A percentile compares a stretch with the other conserved stretches of the same genome.
These are phyloP conservation scores for Ramalina peruviana DNA, from an alignment of 495 filamentous ascomycete genomes.

Conservation along the genomic window DNA sequence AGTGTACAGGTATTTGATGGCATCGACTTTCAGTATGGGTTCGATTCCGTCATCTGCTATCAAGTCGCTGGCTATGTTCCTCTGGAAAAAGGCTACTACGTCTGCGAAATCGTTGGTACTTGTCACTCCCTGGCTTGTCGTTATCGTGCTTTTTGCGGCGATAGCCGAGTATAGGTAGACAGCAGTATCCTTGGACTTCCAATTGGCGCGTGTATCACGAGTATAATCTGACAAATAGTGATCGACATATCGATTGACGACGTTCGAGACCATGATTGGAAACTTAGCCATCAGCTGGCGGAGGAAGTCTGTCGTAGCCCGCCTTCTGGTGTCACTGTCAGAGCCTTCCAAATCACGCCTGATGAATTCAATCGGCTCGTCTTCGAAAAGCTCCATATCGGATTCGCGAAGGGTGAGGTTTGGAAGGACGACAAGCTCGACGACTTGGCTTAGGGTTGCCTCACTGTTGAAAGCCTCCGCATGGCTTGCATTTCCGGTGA, in stretches of 20 bases:
- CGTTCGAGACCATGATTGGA: slow-evolving; percentile 64
- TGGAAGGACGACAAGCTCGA: slow-evolving; percentile 88
- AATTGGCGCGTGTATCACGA: slow-evolving; percentile 55
- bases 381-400: slow-evolving; percentile 91
- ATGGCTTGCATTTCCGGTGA: slow-evolving; percentile 61
- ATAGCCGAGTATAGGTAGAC: slow-evolving; percentile 90
- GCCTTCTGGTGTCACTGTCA: slow-evolving; percentile 80
- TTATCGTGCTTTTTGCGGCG: slow-evolving; percentile 77
- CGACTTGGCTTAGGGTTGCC: slow-evolving; percentile 59
- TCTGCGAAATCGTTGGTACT: slow-evolving; percentile 73
- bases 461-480: slow-evolving; percentile 75
- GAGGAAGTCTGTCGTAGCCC: slow-evolving; percentile 89
- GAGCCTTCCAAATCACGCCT: slow-evolving; percentile 90
- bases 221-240: slow-evolving; percentile 60
- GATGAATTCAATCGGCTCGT: slow-evolving; percentile 98
- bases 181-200: slow-evolving; percentile 95
- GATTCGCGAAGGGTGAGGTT: slow-evolving; percentile 82
- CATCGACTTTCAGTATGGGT: slow-evolving; percentile 88
- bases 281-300: slow-evolving; percentile 77
- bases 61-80: slow-evolving; percentile 74
- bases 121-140: slow-evolving; percentile 72
- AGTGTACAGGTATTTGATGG: slow-evolving; percentile 90
- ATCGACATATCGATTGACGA: slow-evolving; percentile 69
- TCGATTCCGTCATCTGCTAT: slow-evolving; percentile 48
- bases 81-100: slow-evolving; percentile 85